Evolutionary conservation across 179 eudicot genomes (phyloP), one percentile per base, ranked within the genome.

Genomic region (Monotropa hypopitys): DNA sequence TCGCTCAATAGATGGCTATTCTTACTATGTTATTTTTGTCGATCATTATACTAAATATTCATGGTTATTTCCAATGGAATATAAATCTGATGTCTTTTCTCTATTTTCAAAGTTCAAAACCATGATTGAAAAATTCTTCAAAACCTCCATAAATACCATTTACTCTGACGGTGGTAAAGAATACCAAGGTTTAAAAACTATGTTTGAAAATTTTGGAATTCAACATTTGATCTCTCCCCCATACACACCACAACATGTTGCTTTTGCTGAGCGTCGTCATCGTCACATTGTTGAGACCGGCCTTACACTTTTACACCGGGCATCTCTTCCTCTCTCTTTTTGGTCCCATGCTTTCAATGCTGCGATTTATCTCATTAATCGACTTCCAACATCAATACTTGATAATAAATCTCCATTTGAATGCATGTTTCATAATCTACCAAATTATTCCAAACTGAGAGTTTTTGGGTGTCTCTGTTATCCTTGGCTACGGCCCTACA

Each of bases 1-100:
- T 8, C 30, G 1, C 1, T 69, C 75, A 13, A 30, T 40, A 2
- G 70, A 75, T 65, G 61, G 74, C 6, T 28, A 26, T 49, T 43
- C 18, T 9, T 42, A 68, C 13, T 75, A 74, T 54, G 30, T 80
- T 0, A 42, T 47, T 26, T 51, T 74, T 35, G 82, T 79, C 1
- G 61, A 80, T 74, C 50, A 74, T 18, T 74, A 26, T 51, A 32
- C 69, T 3, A 66, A 69, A 50, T 80, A 66, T 69, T 42, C 59
- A 23, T 75, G 75, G 75, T 18, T 80, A 7, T 80, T 66, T 68
- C 62, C 61, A 8, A 38, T 78, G 62, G 30, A 3, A 35, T 20
- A 28, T 12, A 78, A 78, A 62, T 59, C 38, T 38, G 76, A 71
- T 3, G 49, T 61, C 8, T 13, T 21, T 8, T 26, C 21, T n/a